Evolutionary conservation across 768 basidiomycete genomes (phyloP).

Genomic region (Phylloporus sp.): DNA sequence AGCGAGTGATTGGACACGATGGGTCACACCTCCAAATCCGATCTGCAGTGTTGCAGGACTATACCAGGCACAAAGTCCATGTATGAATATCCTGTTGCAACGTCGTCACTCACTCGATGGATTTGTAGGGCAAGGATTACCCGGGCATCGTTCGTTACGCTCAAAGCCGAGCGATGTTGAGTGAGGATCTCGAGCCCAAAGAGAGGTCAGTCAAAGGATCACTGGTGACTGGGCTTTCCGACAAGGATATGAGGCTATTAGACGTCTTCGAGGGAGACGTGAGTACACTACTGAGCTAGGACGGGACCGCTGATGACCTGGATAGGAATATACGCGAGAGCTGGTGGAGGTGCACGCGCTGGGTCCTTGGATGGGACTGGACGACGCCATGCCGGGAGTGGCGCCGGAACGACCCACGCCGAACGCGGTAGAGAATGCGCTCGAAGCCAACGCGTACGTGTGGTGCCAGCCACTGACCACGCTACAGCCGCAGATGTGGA

Average conservation of each 20-base stretch:
- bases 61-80: slow-evolving; percentile 77
- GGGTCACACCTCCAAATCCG: slow-evolving; percentile 60
- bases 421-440: slow-evolving; percentile 30
- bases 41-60: slow-evolving; percentile 74
- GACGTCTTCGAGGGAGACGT: slow-evolving; percentile 84
- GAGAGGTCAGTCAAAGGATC: slow-evolving; percentile 75
- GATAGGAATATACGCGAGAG: slow-evolving; percentile 68
- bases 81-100: slow-evolving; percentile 29
- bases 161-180: slow-evolving; percentile 43
- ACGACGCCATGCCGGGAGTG: slow-evolving; percentile 21
- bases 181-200: slow-evolving; percentile 47
- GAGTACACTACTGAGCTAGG: slow-evolving; percentile 27
- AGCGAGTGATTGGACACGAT: slow-evolving; percentile 66
- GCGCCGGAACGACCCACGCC: slow-evolving; percentile 38
- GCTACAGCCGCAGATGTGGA: slow-evolving; percentile 67
- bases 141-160: slow-evolving; percentile 71
- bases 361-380: slow-evolving; percentile 35
- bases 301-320: too few relatives aligned
- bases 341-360: slow-evolving; percentile 55
- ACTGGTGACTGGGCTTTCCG: slow-evolving; percentile 67
- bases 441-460: slow-evolving; percentile 69
- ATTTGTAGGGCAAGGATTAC: slow-evolving; percentile 61
- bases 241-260: slow-evolving; percentile 56
- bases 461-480: slow-evolving; percentile 42
- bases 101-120: slow-evolving; percentile 3